phyloP scores from a whole-genome alignment of 306 rosid genomes.

The Citrullus mucosospermus region DNA sequence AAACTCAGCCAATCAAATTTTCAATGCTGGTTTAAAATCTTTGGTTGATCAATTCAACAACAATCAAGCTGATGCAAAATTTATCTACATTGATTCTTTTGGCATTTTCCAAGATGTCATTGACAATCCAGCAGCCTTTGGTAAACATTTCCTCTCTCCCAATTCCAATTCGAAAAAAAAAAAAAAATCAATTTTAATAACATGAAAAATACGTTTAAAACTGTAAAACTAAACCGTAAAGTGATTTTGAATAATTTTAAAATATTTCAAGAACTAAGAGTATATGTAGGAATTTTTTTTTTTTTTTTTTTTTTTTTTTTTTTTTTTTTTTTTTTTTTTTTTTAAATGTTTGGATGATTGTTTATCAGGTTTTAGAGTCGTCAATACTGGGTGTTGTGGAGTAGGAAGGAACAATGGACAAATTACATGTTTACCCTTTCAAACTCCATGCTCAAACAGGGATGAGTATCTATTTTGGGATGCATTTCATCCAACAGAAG shows the following conservation, averaged over 20 bases:
- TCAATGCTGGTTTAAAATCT: constrained; percentile 50
- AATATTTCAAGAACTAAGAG: too few species aligned
- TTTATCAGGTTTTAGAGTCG: constrained; percentile 46
- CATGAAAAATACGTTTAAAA: too few species aligned
- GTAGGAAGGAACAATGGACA: constrained; percentile 92
- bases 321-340: too few species aligned
- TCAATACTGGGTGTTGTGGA: constrained; percentile 80
- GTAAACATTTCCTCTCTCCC: constrained; percentile 13
- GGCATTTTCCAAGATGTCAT: constrained; percentile 65
- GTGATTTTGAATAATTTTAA: too few species aligned
- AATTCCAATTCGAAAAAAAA: too few species aligned
- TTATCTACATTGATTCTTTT: constrained; percentile 56
- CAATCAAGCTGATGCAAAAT: constrained; percentile 40
- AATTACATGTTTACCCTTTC: constrained; percentile 68
- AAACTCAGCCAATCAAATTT: constrained; percentile 70
- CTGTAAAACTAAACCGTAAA: too few species aligned
- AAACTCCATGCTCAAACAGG: constrained; percentile 69
- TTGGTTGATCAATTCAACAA: constrained; percentile 60
- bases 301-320: rapidly evolving
- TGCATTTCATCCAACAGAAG: constrained; percentile 88
- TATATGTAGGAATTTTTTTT: too few species aligned
- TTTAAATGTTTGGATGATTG: neutral
- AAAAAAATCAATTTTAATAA: too few species aligned
- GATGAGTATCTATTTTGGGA: constrained; percentile 69
- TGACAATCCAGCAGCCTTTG: constrained; percentile 53